These are phyloP conservation scores for Roridomyces roridus DNA, from an alignment of 768 basidiomycete genomes.

Conservation along the genomic window DNA sequence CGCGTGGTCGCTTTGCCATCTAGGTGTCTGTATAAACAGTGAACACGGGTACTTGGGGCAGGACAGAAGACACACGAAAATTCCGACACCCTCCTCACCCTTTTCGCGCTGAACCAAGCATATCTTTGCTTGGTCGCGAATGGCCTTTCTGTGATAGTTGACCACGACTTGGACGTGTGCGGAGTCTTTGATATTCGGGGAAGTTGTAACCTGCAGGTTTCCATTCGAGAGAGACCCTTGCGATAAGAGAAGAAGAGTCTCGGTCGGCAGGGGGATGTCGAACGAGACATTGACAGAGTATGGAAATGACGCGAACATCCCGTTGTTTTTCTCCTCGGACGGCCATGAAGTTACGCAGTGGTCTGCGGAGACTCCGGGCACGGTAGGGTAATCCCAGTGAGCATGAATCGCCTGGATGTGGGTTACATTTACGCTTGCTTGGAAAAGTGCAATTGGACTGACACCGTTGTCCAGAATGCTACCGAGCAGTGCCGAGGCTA, in stretches of 20 bases:
- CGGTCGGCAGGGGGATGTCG: constrained; percentile 29
- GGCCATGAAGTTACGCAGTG: constrained; percentile 16
- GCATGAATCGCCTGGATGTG: constrained; percentile 2
- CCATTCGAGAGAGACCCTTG: constrained; percentile 33
- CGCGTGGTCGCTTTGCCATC: constrained; percentile 6
- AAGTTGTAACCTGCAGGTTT: constrained; percentile 31
- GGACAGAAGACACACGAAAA: constrained; percentile 37
- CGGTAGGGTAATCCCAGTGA: constrained; percentile 12
- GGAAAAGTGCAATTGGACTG: too few species aligned
- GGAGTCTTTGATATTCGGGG: constrained; percentile 27
- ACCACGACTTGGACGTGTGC: constrained; percentile 34
- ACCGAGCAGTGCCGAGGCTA: constrained; percentile 10
- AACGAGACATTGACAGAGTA: constrained; percentile 21
- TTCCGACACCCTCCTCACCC: constrained; percentile 39
- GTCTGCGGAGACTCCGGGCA: background rate
- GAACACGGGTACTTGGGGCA: background rate
- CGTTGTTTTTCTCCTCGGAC: background rate
- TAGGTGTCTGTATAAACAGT: constrained; percentile 36
- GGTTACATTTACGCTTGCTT: too few species aligned
- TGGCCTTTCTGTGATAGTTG: constrained; percentile 23
- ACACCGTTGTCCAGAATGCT: constrained; percentile 1
- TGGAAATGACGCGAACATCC: constrained; percentile 14
- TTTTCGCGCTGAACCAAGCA: constrained; percentile 35
- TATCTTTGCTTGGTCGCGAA: constrained; percentile 34
- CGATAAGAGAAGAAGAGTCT: constrained; percentile 36